Evolutionary conservation across 164 flowering plant species (phyloP).

Genomic region (Aristolochia contorta): DNA sequence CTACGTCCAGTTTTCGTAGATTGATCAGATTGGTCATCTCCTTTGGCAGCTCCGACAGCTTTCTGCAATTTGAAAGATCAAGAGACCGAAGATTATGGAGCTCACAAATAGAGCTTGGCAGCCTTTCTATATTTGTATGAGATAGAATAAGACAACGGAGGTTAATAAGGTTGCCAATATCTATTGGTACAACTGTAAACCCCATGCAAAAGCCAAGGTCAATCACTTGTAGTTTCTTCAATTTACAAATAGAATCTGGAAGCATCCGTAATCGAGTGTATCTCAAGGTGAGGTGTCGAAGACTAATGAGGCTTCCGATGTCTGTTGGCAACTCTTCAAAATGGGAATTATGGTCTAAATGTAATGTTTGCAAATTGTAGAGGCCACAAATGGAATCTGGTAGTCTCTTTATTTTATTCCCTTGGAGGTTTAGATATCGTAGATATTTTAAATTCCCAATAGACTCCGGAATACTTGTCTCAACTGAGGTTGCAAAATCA

Average conservation of each 20-base stretch:
- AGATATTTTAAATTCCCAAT: slow-evolving; percentile 8
- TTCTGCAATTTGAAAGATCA: too few relatives aligned
- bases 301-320: background rate
- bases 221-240: too few relatives aligned
- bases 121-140: background rate
- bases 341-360: background rate
- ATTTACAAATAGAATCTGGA: too few relatives aligned
- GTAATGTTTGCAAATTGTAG: background rate
- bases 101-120: background rate
- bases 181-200: too few relatives aligned
- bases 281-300: background rate
- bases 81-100: background rate
- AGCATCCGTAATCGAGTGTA: background rate
- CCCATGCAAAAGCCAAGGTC: too few relatives aligned
- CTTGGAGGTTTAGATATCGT: slow-evolving; percentile 2
- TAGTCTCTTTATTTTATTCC: background rate
- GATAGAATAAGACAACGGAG: background rate
- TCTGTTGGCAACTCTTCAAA: background rate
- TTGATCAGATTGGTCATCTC: background rate
- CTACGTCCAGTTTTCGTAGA: too few relatives aligned
- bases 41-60: background rate
- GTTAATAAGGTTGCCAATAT: background rate
- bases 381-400: too few relatives aligned
- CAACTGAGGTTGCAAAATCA: too few relatives aligned
- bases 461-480: background rate